These are phyloP conservation scores for Ogataea henricii DNA, from an alignment of 805 yeast genomes.

Conservation along the genomic window DNA sequence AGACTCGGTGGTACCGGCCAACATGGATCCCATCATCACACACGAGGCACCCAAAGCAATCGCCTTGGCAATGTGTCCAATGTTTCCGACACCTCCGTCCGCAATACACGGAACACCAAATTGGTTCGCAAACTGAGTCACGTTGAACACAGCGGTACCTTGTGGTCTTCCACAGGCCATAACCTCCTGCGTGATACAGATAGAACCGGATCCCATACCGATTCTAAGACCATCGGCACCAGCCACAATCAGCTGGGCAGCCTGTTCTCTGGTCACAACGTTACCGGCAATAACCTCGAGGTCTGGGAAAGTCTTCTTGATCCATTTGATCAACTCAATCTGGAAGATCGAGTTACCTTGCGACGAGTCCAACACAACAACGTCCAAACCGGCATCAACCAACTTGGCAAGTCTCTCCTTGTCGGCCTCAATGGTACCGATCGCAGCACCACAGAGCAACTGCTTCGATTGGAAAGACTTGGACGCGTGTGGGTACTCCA, in stretches of 20 bases:
- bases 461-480: slow-evolving; percentile 93
- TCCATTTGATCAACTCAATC: slow-evolving; percentile 89
- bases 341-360: slow-evolving; percentile 98
- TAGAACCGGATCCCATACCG: slow-evolving; percentile 99
- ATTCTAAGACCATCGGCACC: slow-evolving; percentile 98
- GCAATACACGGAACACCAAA: slow-evolving; percentile 99
- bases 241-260: slow-evolving; percentile 89
- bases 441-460: slow-evolving; percentile 97
- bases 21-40: slow-evolving; percentile 99
- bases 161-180: slow-evolving; percentile 99
- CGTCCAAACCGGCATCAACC: slow-evolving; percentile 96
- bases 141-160: slow-evolving; percentile 97
- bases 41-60: slow-evolving; percentile 94
- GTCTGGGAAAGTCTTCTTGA: slow-evolving; percentile 75
- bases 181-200: slow-evolving; percentile 99
- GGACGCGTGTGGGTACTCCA: slow-evolving; percentile 90
- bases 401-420: slow-evolving; percentile 78
- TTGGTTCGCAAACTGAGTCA: slow-evolving; percentile 87
- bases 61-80: slow-evolving; percentile 98
- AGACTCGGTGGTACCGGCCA: slow-evolving; percentile 97
- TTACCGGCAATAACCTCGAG: slow-evolving; percentile 95
- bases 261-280: slow-evolving; percentile 98
- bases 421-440: slow-evolving; percentile 92
- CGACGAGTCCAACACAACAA: slow-evolving; percentile 91
- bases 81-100: slow-evolving; percentile 98